A percentile compares a stretch with the other conserved stretches of the same genome.
Conservation (phyloP, 768 basidiomycete genomes). For the Aureoboletus auriporus region DNA sequence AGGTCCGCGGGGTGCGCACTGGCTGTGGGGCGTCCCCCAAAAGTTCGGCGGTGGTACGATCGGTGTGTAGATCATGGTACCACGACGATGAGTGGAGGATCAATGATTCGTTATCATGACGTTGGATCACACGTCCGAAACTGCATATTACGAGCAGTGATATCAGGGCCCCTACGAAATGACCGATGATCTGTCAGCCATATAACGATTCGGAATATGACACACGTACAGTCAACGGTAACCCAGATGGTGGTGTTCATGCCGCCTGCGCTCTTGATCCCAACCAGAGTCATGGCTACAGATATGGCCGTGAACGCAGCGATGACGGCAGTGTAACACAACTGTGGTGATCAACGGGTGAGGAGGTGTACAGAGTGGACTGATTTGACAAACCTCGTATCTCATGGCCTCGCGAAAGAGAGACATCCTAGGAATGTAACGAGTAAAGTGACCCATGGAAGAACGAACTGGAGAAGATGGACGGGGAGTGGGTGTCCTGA, state of each 20-base stretch:
- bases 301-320: slow-evolving; percentile 46
- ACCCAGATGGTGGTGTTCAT: slow-evolving; percentile 52
- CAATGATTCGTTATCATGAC: slow-evolving; percentile 57
- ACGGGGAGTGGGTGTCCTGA: slow-evolving; percentile 9
- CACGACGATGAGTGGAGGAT: slow-evolving; percentile 46
- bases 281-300: slow-evolving; percentile 46
- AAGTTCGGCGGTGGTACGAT: slow-evolving; percentile 10
- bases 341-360: slow-evolving; percentile 25
- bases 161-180: slow-evolving; percentile 46
- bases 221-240: slow-evolving; percentile 46
- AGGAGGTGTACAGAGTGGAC: neutral
- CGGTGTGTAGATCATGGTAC: slow-evolving; percentile 33
- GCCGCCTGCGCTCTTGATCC: slow-evolving; percentile 43
- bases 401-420: slow-evolving; percentile 54
- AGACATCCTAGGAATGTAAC: slow-evolving; percentile 49
- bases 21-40: slow-evolving; percentile 2
- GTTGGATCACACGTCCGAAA: slow-evolving; percentile 52
- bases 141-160: slow-evolving; percentile 56
- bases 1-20: neutral
- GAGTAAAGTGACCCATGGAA: slow-evolving; percentile 40
- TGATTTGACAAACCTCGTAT: slow-evolving; percentile 52
- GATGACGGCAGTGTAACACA: slow-evolving; percentile 53
- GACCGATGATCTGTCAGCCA: slow-evolving; percentile 9
- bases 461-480: slow-evolving; percentile 26
- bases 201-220: neutral